Conservation (phyloP, 768 basidiomycete species). For the Tremella fuciformis region DNA sequence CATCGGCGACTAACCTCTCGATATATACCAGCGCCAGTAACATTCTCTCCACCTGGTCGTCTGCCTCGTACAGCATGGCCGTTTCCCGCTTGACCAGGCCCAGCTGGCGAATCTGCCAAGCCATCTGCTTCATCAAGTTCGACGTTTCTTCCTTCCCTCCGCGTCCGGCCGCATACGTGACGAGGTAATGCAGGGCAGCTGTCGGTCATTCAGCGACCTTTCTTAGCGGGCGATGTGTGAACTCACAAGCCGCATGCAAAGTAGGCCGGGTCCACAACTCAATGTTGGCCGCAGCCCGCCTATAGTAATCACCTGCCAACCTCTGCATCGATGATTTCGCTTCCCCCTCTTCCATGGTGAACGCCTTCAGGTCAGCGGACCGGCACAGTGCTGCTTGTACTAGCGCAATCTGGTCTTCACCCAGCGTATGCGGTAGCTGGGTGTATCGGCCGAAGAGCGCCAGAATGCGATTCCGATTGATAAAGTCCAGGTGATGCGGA, state of each 20-base stretch:
- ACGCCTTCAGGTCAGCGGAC: background rate
- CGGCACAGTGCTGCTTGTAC: background rate
- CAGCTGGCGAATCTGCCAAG: slow-evolving; percentile 7
- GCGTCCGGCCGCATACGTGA: background rate
- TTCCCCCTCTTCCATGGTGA: background rate
- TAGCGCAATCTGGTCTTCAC: slow-evolving; percentile 1
- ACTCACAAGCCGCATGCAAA: background rate
- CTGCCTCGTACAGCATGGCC: background rate
- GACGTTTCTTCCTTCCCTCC: background rate
- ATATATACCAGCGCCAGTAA: background rate
- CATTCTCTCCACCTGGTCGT: background rate
- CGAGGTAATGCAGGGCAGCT: background rate
- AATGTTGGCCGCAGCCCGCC: background rate
- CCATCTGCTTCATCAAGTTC: slow-evolving; percentile 6
- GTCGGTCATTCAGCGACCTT: too few species aligned
- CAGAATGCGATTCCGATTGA: background rate
- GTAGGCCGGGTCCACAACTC: background rate
- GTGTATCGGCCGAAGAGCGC: background rate
- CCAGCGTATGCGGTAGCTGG: background rate
- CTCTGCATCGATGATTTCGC: background rate
- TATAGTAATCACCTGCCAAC: background rate
- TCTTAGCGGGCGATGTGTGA: background rate
- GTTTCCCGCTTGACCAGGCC: background rate
- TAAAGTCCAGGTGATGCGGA: background rate
- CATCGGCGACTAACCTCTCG: slow-evolving; percentile 2